These are phyloP conservation scores for Komagataella populi DNA, from an alignment of 805 yeast genomes.

Conservation along the genomic window DNA sequence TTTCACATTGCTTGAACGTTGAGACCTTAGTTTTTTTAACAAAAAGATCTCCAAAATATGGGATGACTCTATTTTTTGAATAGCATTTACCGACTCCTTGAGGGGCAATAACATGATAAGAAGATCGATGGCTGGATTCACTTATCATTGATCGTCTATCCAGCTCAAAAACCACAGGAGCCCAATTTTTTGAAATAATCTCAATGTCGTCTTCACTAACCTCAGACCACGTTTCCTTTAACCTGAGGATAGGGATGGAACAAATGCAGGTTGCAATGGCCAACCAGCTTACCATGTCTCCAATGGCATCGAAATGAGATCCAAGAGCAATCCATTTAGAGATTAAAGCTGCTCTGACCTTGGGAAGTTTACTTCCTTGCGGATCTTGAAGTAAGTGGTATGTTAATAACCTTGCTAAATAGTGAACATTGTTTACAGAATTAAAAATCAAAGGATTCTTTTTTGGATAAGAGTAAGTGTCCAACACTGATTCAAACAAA, in stretches of 20 bases:
- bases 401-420: slow-evolving; percentile 55
- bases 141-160: slow-evolving; percentile 59
- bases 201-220: slow-evolving; percentile 48
- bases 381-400: slow-evolving; percentile 53
- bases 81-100: slow-evolving; percentile 73
- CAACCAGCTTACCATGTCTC: slow-evolving; percentile 92
- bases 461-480: slow-evolving; percentile 27
- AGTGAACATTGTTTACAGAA: slow-evolving; percentile 54
- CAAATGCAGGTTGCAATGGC: slow-evolving; percentile 78
- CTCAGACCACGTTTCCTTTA: slow-evolving; percentile 60
- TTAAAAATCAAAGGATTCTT: slow-evolving; percentile 72
- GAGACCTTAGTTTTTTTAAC: slow-evolving; percentile 29
- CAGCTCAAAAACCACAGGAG: slow-evolving; percentile 81
- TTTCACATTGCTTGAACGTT: slow-evolving; percentile 42
- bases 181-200: slow-evolving; percentile 71
- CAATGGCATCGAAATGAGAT: slow-evolving; percentile 56
- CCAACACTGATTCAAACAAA: slow-evolving; percentile 40
- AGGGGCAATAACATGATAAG: slow-evolving; percentile 70
- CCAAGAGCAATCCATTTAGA: slow-evolving; percentile 84
- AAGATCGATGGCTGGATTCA: slow-evolving; percentile 40
- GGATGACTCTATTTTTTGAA: slow-evolving; percentile 67
- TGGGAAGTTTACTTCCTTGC: slow-evolving; percentile 17
- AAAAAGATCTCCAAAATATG: slow-evolving; percentile 80
- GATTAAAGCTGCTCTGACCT: slow-evolving; percentile 48
- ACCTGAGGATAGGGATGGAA: slow-evolving; percentile 68